These are phyloP conservation scores for Rhodotorula sp. DNA, from an alignment of 1,284 basidiomycete species.

Conservation along the genomic window DNA sequence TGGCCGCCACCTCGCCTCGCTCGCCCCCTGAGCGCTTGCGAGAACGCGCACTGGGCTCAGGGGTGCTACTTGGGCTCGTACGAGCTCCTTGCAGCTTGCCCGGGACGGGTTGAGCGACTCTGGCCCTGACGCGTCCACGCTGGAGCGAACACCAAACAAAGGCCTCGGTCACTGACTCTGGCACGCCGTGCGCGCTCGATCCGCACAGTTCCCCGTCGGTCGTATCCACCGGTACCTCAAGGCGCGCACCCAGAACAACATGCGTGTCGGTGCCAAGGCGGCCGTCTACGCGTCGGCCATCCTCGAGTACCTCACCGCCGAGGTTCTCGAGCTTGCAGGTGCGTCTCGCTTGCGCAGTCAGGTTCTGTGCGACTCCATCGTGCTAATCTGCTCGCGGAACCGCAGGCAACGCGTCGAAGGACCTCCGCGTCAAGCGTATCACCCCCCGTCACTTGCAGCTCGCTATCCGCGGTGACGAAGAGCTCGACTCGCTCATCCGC, in stretches of 20 bases:
- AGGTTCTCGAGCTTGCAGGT: slow-evolving; percentile 87
- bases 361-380: rapidly evolving
- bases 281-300: slow-evolving; percentile 91
- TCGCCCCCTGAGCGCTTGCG: too few species aligned
- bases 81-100: too few species aligned
- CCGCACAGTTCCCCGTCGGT: slow-evolving; percentile 78
- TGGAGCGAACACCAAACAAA: not conserved
- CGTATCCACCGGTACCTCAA: slow-evolving; percentile 95
- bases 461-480: slow-evolving; percentile 95
- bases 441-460: slow-evolving; percentile 90
- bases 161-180: not conserved
- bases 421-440: slow-evolving; percentile 93
- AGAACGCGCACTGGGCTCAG: too few species aligned
- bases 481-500: slow-evolving; percentile 64
- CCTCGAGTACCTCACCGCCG: slow-evolving; percentile 85
- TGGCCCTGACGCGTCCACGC: not conserved
- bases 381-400: not conserved
- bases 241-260: slow-evolving; percentile 86
- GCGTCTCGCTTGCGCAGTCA: slow-evolving; percentile 45
- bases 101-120: too few species aligned
- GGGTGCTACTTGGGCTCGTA: too few species aligned
- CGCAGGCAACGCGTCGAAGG: slow-evolving; percentile 91
- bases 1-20: not conserved
- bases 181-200: not conserved
- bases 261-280: slow-evolving; percentile 88